Base-by-base conservation (phyloP, 1,284 basidiomycete genomes). In the Fomes fomentarius region DNA sequence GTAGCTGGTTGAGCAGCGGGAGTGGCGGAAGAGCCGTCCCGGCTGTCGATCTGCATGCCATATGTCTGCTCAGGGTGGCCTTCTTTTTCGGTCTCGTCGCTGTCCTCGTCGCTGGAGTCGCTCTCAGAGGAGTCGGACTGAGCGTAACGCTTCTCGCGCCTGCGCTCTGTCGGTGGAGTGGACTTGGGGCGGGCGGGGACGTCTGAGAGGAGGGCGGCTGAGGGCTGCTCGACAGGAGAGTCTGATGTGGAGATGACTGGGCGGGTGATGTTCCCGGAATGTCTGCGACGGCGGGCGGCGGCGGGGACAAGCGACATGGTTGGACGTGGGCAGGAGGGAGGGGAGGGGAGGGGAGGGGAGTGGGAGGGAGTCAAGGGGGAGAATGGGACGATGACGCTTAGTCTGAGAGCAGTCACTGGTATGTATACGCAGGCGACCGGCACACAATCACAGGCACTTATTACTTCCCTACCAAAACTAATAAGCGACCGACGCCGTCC, bases 101-200 rank as follows among this genome's bases (percentile, higher is more conserved):
- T 42, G 24, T 58, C 62, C 10, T 64, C 62, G 38, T 51, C 56
- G 59, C 50, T 52, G n/a, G 49, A 49, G 10, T 48, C 53, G 21
- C 46, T 48, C 9, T 54, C 62, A 19, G 62, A 56, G 19, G 62
- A 59, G 10, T 52, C 62, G 28, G 54, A 59, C 31, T 57, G 63
- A 21, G 48, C 53, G 31, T 52, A 54, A 8, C 47, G 60, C 28
- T 50, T 50, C 21, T 62, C 64, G 39, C 62, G 63, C 26, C 67
- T 67, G 17, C 70, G 66, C 48, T 73, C 72, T 45, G 66, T 65
- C 0, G 66, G 67, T 4, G 72, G 72, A 2, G 72, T 73, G 21
- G 72, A 73, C 62, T 73, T 74, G 28, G 72, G 71, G 28, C 72
- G 66, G 11, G 70, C 66, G 21, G 66, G 66, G 17, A 66, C 63